Conservation (phyloP, 495 filamentous ascomycete genomes). For the Penicillium malachiteum region DNA sequence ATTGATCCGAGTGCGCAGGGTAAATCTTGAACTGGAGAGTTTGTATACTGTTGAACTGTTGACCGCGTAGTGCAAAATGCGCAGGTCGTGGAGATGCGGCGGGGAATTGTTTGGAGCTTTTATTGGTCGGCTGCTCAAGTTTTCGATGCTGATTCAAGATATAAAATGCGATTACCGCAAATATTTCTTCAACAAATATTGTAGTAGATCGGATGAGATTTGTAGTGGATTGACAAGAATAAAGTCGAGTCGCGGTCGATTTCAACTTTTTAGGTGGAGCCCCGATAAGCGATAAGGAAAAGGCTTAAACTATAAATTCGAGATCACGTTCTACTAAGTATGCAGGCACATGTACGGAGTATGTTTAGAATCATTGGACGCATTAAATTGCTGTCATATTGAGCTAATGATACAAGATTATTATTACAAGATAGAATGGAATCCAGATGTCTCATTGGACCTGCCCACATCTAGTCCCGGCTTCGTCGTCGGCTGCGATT, state of each 20-base stretch:
- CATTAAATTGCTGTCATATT: background rate
- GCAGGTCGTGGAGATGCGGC: too few relatives aligned
- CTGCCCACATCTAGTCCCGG: conserved; percentile 1
- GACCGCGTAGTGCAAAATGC: too few relatives aligned
- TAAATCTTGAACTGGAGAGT: too few relatives aligned
- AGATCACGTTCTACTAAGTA: background rate
- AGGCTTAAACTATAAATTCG: background rate
- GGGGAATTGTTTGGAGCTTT: too few relatives aligned
- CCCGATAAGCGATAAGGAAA: conserved; percentile 16
- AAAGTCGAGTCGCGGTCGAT: conserved; percentile 14
- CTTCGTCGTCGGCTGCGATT: conserved; percentile 11
- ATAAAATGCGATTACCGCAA: too few relatives aligned
- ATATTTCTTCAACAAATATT: too few relatives aligned
- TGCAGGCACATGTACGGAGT: background rate
- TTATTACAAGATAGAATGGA: conserved; percentile 3
- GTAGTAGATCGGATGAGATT: background rate
- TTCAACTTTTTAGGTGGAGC: conserved; percentile 31
- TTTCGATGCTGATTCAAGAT: too few relatives aligned
- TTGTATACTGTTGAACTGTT: too few relatives aligned
- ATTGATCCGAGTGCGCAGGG: background rate
- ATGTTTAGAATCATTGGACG: background rate
- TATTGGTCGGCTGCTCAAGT: too few relatives aligned
- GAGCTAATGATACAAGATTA: conserved; percentile 13
- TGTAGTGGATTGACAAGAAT: background rate
- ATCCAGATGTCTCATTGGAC: background rate